Evolutionary conservation across 2,329 filamentous ascomycete species (phyloP).

Genomic region (Ambrosiella beaveri): DNA sequence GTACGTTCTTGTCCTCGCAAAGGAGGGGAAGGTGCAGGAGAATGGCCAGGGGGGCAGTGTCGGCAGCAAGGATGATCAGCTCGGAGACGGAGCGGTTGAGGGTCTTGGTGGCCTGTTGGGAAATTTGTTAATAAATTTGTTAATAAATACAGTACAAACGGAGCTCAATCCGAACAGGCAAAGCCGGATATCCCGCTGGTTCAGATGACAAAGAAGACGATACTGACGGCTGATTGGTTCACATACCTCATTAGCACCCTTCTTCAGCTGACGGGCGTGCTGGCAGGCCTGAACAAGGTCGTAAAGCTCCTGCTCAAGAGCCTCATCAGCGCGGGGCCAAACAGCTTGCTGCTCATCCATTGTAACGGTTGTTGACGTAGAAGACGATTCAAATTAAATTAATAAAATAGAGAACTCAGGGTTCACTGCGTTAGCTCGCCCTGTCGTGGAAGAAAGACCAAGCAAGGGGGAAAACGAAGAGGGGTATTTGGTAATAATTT

Average conservation of each 20-base stretch:
- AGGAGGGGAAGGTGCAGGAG: conserved; percentile 78
- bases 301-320: conserved; percentile 65
- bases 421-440: conserved; percentile 47
- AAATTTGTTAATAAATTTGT: background rate
- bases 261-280: conserved; percentile 65
- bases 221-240: background rate
- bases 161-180: too few relatives aligned
- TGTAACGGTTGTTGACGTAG: background rate
- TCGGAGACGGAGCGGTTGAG: conserved; percentile 83
- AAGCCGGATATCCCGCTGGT: too few relatives aligned
- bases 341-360: conserved; percentile 23
- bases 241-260: conserved; percentile 60
- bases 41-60: conserved; percentile 75
- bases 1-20: conserved; percentile 58
- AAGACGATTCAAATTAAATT: background rate
- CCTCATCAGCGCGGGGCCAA: conserved; percentile 56
- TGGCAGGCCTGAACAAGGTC: conserved; percentile 59
- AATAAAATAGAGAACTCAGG: conserved; percentile 25
- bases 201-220: too few relatives aligned
- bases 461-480: conserved; percentile 14
- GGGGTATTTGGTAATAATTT: background rate
- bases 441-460: conserved; percentile 21
- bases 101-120: conserved; percentile 52
- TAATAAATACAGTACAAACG: too few relatives aligned
- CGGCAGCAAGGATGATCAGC: conserved; percentile 74